Evolutionary conservation across 345 rosid genomes (phyloP), one percentile per base, ranked within the genome.

Genomic region (Excoecaria agallocha): DNA sequence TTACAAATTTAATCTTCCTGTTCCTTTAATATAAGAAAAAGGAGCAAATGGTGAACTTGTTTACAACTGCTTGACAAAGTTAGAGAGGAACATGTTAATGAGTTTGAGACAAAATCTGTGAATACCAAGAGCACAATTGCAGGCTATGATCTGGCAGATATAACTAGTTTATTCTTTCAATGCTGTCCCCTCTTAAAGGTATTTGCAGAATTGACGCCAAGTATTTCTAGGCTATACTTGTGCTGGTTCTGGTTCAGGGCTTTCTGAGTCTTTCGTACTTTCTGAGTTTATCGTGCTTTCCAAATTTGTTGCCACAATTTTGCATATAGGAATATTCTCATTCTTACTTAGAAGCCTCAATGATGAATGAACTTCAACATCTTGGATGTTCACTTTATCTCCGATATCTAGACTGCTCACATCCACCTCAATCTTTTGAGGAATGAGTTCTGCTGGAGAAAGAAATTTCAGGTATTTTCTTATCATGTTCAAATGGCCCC

Each of bases 361-460:
- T 4, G 97, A 81, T 5, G 91, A 86, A 83, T 92, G 94, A 65
- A 92, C 85, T 68, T 74, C 82, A 9, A 92, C 66, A 43, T 94
- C 96, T 37, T 56, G 70, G 87, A 94, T 77, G 19, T 71, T 79
- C 57, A 93, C 83, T 76, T 81, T 82, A 78, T 91, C 98, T 66
- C 82, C 98, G 45, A 90, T 80, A 76, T 92, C 98, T 38, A 95
- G 88, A 22, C 83, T 87, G 85, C 99, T 90, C 69, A 93, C 81
- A 25, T 95, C 99, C 61, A 93, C 89, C 83, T 95, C 94, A 17
- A 95, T 82, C 80, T 92, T 90, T 6, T 85, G 85, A 70, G 98
- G 98, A 69, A 95, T 86, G 77, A 83, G 87, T 70, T 91, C 98
- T 0, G 96, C 92, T 30, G 90, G 90, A 69, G 94, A 87, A 22